Evolutionary conservation across 176 grass and related monocot genomes (phyloP), one percentile per base, ranked within the genome.

Genomic region (Guadua angustifolia): DNA sequence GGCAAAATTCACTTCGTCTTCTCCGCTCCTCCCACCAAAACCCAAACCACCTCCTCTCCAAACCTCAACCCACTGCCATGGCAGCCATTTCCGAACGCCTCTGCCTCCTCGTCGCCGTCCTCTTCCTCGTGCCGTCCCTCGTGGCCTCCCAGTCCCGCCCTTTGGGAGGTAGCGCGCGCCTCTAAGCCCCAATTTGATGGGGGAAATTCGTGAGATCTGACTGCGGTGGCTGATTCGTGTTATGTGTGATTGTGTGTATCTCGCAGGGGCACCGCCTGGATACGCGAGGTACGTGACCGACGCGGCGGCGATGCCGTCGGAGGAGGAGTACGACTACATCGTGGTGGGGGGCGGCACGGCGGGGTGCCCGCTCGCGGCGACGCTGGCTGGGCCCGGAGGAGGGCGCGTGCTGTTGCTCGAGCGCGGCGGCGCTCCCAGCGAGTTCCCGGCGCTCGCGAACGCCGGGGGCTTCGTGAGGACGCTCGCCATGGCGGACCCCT

Each of bases 261-360:
- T 38, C 42, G 69, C 88, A 85, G 83, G 88, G 4, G 53, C 53
- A 44, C 63, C 61, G 47, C 50, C 90, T 11, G 69, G 35, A 14
- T 97, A 97, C 89, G 73, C 82, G 45, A 68, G 83, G 51, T 97
- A 90, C 87, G 72, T 91, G 73, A 2, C 77, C 6, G 92, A 94
- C 57, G 94, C 85, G 51, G 33, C 79, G 77, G 59, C 63, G 77
- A 90, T 84, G 83, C 79, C 87, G 22, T 56, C 59, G 61, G 89
- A 90, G 80, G 90, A 93, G 55, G 85, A 81, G 80, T 94, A 94
- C 72, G 94, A 94, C 75, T 97, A 97, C 92, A 92, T 97, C 83
- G 80, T 94, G 36, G 91, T 97, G n/a, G 94, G 94, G 17, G 94
- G 89, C 8, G 92, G 94, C 65, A 89, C 91, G 9, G 89, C 87